Conservation (phyloP, 2,329 filamentous ascomycete genomes). For the Pseudocercospora ulei region DNA sequence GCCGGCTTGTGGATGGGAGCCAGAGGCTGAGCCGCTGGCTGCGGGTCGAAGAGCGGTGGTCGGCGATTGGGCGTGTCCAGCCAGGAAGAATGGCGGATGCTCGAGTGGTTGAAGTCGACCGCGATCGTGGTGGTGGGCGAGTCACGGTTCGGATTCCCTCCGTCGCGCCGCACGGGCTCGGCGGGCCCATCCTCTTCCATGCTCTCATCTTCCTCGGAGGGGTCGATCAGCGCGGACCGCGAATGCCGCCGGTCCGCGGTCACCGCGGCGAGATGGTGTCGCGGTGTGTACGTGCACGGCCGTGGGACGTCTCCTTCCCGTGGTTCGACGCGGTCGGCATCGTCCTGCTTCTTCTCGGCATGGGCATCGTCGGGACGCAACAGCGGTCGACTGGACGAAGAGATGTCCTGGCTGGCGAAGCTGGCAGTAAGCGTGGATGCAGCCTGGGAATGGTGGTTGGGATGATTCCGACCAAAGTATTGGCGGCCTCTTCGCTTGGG, state of each 20-base stretch:
- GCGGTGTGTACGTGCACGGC: too few species aligned
- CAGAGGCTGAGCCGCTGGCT: background rate
- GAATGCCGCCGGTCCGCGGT: background rate
- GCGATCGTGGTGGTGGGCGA: constrained; percentile 33
- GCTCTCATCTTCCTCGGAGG: constrained; percentile 11
- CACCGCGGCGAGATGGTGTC: background rate
- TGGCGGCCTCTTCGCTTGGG: constrained; percentile 12
- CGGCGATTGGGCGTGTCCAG: constrained; percentile 10
- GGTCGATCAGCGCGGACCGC: background rate
- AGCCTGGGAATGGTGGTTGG: constrained; percentile 7
- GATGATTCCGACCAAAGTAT: constrained; percentile 5
- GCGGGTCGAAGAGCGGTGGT: constrained; percentile 26
- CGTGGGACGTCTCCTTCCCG: background rate
- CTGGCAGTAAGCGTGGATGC: constrained; percentile 14
- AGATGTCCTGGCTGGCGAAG: constrained; percentile 16
- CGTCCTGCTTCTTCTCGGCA: background rate
- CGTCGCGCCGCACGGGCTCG: constrained; percentile 27
- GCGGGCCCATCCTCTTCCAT: constrained; percentile 9
- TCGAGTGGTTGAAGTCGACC: constrained; percentile 34
- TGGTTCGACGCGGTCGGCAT: too few species aligned
- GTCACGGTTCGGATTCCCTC: constrained; percentile 33
- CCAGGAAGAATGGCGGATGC: constrained; percentile 12
- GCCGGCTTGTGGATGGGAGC: constrained; percentile 1
- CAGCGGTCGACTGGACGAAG: background rate
- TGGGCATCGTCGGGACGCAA: too few species aligned